phyloP scores from a whole-genome alignment of 1,284 basidiomycete species.

The Singerocomus rubriflavus region DNA sequence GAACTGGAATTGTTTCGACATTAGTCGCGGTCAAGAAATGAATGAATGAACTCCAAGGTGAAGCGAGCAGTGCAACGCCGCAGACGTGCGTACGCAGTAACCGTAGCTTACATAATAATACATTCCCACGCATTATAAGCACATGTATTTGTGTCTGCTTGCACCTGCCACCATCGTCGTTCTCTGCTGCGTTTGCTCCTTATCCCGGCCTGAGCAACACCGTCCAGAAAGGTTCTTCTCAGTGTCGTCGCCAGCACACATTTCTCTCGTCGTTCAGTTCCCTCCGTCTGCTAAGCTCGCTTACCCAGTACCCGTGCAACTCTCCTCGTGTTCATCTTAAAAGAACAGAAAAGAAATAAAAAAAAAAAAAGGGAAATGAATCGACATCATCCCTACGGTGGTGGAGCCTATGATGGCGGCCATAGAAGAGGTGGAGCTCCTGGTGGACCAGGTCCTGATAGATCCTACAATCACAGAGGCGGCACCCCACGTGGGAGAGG shows the following conservation, averaged over 20 bases:
- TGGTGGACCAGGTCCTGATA: conserved; percentile 65
- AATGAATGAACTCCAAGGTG: conserved; percentile 5
- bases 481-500: conserved; percentile 61
- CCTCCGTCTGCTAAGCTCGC: conserved; percentile 28
- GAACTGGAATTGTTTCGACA: conserved; percentile 84
- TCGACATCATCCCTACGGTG: conserved; percentile 81
- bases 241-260: conserved; percentile 21
- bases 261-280: conserved; percentile 20
- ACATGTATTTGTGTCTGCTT: conserved; percentile 24
- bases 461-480: conserved; percentile 66
- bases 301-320: conserved; percentile 30
- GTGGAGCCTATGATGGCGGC: conserved; percentile 61
- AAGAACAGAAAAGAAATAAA: conserved; percentile 21
- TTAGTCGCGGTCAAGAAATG: conserved; percentile 35
- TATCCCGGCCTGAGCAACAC: conserved; percentile 23
- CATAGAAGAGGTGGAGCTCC: conserved; percentile 62
- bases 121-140: conserved; percentile 26
- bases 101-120: conserved; percentile 22
- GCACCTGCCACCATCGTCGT: conserved; percentile 29
- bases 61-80: conserved; percentile 5
- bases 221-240: conserved; percentile 23
- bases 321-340: conserved; percentile 30
- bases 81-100: conserved; percentile 6
- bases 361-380: conserved; percentile 50
- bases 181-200: conserved; percentile 22